Percentiles rank a stretch among this genome's conserved stretches.
Evolutionary conservation across 768 basidiomycete species (phyloP).

Genomic region (Imleria badia): DNA sequence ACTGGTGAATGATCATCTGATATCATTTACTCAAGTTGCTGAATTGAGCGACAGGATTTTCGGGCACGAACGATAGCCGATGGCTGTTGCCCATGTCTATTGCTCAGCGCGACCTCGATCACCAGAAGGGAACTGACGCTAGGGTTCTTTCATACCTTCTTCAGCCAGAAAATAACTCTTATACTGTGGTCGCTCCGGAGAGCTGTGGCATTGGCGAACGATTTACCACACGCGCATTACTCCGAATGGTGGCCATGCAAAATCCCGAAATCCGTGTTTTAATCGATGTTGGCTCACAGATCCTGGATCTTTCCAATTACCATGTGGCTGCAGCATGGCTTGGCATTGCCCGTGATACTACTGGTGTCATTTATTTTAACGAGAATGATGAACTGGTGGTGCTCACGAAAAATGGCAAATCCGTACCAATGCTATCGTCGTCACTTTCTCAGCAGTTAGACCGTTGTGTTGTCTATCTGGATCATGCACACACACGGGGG

Average conservation of each 20-base stretch:
- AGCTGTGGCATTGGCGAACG: neutral
- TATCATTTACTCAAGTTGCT: neutral
- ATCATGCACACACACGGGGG: too few species aligned
- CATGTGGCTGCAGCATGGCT: slow-evolving; percentile 45
- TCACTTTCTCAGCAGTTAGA: too few species aligned
- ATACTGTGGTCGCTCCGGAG: neutral
- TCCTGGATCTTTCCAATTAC: slow-evolving; percentile 45
- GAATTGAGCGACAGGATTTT: slow-evolving; percentile 28
- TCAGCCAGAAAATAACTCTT: slow-evolving; percentile 11
- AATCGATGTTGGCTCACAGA: slow-evolving; percentile 43
- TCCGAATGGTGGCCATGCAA: neutral
- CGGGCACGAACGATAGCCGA: slow-evolving; percentile 37
- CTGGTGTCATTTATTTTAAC: slow-evolving; percentile 30
- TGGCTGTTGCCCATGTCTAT: slow-evolving; percentile 38
- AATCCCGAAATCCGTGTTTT: neutral
- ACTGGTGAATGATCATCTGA: slow-evolving; percentile 3
- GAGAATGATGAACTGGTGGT: slow-evolving; percentile 31
- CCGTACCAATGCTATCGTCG: too few species aligned
- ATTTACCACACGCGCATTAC: neutral
- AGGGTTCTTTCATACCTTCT: slow-evolving; percentile 31
- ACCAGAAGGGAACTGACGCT: slow-evolving; percentile 42
- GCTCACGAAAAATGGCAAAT: slow-evolving; percentile 18
- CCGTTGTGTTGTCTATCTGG: too few species aligned
- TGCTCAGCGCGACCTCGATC: slow-evolving; percentile 20
- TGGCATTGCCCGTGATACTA: neutral